A percentile compares a stretch with the other conserved stretches of the same genome.
Conservation (phyloP, 2,329 filamentous ascomycete species). For the Trichoderma semiorbis region DNA sequence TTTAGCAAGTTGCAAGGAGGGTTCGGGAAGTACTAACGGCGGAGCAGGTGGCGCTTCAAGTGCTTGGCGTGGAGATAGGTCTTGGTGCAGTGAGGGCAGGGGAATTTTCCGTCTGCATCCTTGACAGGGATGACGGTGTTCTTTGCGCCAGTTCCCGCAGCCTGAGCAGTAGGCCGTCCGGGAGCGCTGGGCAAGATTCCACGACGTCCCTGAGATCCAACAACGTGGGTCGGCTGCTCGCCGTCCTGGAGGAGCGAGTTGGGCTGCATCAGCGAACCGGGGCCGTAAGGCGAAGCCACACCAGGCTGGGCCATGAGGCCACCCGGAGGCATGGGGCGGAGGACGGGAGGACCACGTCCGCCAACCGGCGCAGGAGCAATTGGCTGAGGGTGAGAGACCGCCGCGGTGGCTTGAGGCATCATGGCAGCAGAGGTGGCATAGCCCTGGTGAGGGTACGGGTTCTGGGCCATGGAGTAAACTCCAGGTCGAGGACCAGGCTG, state of each 20-base stretch:
- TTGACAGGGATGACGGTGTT: conserved; percentile 84
- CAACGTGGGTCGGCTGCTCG: conserved; percentile 80
- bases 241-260: conserved; percentile 53
- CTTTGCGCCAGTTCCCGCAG: conserved; percentile 68
- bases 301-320: conserved; percentile 59
- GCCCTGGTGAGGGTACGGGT: conserved; percentile 52
- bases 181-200: conserved; percentile 90
- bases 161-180: conserved; percentile 73
- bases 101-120: conserved; percentile 96
- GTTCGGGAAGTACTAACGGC: conserved; percentile 67
- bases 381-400: conserved; percentile 69
- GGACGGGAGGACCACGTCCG: conserved; percentile 54
- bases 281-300: conserved; percentile 58
- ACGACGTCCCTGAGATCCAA: conserved; percentile 88
- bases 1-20: neutral
- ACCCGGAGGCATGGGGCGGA: conserved; percentile 69
- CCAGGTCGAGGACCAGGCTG: conserved; percentile 47
- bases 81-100: conserved; percentile 96
- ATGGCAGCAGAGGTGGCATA: conserved; percentile 58
- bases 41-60: conserved; percentile 88
- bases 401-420: conserved; percentile 63
- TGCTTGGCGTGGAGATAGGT: conserved; percentile 98
- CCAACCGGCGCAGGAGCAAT: conserved; percentile 68
- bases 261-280: conserved; percentile 55
- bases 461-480: conserved; percentile 54